These are phyloP conservation scores for Isabelozyma pseudorhagii DNA, from an alignment of 805 yeast genomes.

Conservation along the genomic window DNA sequence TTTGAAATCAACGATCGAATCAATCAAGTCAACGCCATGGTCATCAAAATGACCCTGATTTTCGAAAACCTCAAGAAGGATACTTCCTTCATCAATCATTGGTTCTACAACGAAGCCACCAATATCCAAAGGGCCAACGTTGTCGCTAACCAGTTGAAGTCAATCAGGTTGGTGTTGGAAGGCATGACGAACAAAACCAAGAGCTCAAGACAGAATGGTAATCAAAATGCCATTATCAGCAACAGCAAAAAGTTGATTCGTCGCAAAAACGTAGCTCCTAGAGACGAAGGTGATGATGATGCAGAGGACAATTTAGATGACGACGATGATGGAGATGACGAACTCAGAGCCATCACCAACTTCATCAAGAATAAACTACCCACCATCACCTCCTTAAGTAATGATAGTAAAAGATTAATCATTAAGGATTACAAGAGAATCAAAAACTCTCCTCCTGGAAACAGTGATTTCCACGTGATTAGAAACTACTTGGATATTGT, in stretches of 20 bases:
- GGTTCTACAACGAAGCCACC: conserved; percentile 49
- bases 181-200: conserved; percentile 33
- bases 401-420: conserved; percentile 39
- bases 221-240: conserved; percentile 2
- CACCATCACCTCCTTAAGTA: conserved; percentile 25
- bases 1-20: conserved; percentile 32
- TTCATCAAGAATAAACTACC: conserved; percentile 38
- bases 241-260: conserved; percentile 13
- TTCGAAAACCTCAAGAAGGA: conserved; percentile 33
- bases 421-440: conserved; percentile 54
- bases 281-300: conserved; percentile 3
- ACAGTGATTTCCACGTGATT: conserved; percentile 63
- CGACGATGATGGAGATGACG: conserved; percentile 47
- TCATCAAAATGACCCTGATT: conserved; percentile 32
- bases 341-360: conserved; percentile 31
- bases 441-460: conserved; percentile 51
- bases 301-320: conserved; percentile 22
- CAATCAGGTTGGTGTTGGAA: conserved; percentile 49
- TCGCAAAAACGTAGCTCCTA: conserved; percentile 4
- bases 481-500: conserved; percentile 63
- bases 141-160: conserved; percentile 53
- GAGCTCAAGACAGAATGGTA: neutral
- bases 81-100: conserved; percentile 35
- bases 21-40: conserved; percentile 23
- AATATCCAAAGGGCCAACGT: conserved; percentile 51